These are phyloP conservation scores for Colletotrichum sp. DNA, from an alignment of 2,329 filamentous ascomycete species.

Conservation along the genomic window DNA sequence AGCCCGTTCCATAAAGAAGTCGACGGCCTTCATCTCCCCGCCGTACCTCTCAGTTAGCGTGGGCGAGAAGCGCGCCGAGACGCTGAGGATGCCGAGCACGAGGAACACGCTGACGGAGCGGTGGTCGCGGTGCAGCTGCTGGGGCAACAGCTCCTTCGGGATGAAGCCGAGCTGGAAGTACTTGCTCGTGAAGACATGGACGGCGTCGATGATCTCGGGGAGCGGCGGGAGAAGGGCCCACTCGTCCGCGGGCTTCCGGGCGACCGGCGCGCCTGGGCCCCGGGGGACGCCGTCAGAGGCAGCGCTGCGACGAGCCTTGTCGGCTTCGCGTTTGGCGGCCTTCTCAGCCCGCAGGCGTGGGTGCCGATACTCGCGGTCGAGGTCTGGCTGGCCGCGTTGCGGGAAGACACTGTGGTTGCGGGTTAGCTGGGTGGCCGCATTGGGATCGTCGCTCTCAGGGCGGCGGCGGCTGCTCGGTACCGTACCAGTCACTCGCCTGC, in stretches of 20 bases:
- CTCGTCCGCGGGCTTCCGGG: constrained; percentile 38
- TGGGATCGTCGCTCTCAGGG: neutral
- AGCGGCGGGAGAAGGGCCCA: constrained; percentile 58
- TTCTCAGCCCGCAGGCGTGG: constrained; percentile 57
- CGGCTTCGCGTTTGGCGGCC: constrained; percentile 42
- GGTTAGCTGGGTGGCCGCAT: neutral
- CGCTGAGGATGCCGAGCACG: constrained; percentile 59
- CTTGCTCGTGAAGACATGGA: constrained; percentile 57
- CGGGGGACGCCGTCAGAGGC: constrained; percentile 30
- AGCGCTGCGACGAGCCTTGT: constrained; percentile 38
- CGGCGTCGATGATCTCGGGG: constrained; percentile 54
- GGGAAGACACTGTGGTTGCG: constrained; percentile 51
- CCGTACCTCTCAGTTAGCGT: constrained; percentile 53
- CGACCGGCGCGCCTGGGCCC: constrained; percentile 3
- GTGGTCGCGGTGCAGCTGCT: constrained; percentile 50
- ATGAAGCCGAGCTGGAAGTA: constrained; percentile 68
- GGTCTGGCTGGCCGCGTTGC: constrained; percentile 56
- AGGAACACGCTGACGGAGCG: constrained; percentile 59
- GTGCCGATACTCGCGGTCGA: constrained; percentile 62
- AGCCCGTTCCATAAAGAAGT: constrained; percentile 59
- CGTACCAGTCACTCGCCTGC: constrained; percentile 53
- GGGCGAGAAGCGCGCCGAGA: constrained; percentile 61
- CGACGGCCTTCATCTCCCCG: constrained; percentile 54
- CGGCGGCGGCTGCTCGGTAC: neutral
- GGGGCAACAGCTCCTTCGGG: constrained; percentile 55